A percentile compares a stretch with the other conserved stretches of the same genome.
Conservation (phyloP, 1,284 basidiomycete genomes). For the Marasmius fiardii region DNA sequence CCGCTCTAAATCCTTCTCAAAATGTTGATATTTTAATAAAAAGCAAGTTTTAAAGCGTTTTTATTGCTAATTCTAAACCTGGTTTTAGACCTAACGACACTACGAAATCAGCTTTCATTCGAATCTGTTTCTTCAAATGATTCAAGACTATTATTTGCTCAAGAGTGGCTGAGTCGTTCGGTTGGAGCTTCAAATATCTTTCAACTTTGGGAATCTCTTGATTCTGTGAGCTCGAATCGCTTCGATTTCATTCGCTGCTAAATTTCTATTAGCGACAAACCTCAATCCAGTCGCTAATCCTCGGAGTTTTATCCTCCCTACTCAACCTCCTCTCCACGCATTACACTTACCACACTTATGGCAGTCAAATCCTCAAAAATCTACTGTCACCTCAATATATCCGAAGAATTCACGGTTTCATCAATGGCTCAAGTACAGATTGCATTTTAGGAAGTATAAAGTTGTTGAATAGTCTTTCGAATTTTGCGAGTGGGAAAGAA, state of each 20-base stretch:
- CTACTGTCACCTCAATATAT: conserved; percentile 53
- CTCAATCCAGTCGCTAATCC: conserved; percentile 35
- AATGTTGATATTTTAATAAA: conserved; percentile 20
- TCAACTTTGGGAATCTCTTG: conserved; percentile 51
- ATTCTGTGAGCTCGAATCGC: conserved; percentile 38
- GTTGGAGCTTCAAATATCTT: conserved; percentile 62
- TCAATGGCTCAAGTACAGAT: conserved; percentile 59
- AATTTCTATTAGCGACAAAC: conserved; percentile 36
- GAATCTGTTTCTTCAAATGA: conserved; percentile 47
- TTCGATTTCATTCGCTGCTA: conserved; percentile 4
- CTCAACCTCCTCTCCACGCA: conserved; percentile 61
- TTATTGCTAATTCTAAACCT: conserved; percentile 1
- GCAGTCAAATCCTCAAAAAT: conserved; percentile 54
- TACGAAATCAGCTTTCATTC: conserved; percentile 55
- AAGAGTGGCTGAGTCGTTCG: conserved; percentile 56
- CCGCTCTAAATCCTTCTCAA: conserved; percentile 7
- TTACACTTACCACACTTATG: conserved; percentile 59
- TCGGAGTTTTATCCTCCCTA: conserved; percentile 53
- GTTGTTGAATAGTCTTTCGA: conserved; percentile 55
- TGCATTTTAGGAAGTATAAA: conserved; percentile 62
- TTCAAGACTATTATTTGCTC: conserved; percentile 51
- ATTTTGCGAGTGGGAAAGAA: conserved; percentile 63
- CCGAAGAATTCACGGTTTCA: conserved; percentile 53
- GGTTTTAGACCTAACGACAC: conserved; percentile 36
- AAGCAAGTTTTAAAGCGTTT: conserved; percentile 14